A percentile compares a stretch with the other conserved stretches of the same genome.
Conservation (phyloP, 2,329 filamentous ascomycete genomes). For the Pseudogymnoascus sp. region DNA sequence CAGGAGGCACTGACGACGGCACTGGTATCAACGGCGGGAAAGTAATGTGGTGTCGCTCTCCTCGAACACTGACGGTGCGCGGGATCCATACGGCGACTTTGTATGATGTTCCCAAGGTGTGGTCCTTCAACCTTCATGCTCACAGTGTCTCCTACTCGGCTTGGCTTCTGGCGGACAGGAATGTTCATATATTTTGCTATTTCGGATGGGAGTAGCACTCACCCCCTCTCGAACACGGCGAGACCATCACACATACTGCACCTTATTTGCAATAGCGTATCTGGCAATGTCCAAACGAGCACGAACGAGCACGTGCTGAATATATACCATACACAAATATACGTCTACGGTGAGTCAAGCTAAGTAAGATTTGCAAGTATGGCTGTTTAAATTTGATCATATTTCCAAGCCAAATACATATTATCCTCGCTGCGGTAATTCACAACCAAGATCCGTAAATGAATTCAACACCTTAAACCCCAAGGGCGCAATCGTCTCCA, state of each 20-base stretch:
- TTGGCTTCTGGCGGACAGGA: no score
- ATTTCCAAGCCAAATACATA: neutral
- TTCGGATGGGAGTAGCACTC: no score
- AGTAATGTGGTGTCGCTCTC: no score
- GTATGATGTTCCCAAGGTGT: no score
- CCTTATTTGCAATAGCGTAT: neutral
- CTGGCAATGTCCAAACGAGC: neutral
- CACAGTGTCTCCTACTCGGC: no score
- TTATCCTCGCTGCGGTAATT: neutral
- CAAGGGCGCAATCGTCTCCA: neutral
- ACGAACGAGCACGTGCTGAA: neutral
- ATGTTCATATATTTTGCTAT: no score
- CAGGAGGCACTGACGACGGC: no score
- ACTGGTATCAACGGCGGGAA: no score
- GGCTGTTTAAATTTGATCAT: neutral
- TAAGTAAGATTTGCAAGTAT: neutral
- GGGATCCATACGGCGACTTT: no score
- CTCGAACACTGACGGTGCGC: no score
- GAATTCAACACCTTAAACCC: slow-evolving; percentile 7
- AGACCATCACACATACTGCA: neutral
- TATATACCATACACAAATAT: neutral
- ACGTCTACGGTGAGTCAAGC: neutral
- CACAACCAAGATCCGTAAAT: neutral
- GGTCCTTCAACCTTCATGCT: no score
- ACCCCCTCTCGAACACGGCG: no score